phyloP scores from a whole-genome alignment of 805 yeast species.

The Metschnikowia vanudenii region DNA sequence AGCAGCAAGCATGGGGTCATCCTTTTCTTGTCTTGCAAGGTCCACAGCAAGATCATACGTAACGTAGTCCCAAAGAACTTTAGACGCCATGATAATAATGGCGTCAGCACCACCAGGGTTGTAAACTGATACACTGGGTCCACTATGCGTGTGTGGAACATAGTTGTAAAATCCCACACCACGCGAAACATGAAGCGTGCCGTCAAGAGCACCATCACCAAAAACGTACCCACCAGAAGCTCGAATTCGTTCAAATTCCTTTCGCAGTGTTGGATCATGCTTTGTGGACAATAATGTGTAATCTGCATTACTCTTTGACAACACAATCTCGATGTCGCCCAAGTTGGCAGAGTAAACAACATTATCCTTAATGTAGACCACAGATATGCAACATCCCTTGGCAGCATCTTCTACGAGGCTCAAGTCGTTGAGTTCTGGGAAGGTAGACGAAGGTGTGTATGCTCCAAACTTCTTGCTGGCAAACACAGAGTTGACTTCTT shows the following conservation, averaged over 20 bases:
- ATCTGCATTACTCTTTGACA: slow-evolving; percentile 81
- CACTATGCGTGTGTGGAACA: slow-evolving; percentile 85
- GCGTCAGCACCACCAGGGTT: slow-evolving; percentile 71
- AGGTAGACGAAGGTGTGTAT: slow-evolving; percentile 35
- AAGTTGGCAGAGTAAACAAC: slow-evolving; percentile 77
- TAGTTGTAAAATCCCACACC: slow-evolving; percentile 88
- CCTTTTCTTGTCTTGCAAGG: slow-evolving; percentile 75
- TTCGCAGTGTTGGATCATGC: slow-evolving; percentile 79
- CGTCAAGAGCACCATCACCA: slow-evolving; percentile 81
- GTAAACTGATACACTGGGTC: slow-evolving; percentile 71
- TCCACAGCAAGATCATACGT: slow-evolving; percentile 87
- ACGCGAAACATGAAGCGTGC: slow-evolving; percentile 77
- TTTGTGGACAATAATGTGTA: slow-evolving; percentile 66
- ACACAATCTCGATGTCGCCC: slow-evolving; percentile 84
- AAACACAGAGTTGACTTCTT: slow-evolving; percentile 69
- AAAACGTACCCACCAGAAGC: slow-evolving; percentile 90
- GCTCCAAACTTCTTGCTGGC: slow-evolving; percentile 44
- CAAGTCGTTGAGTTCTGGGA: slow-evolving; percentile 49
- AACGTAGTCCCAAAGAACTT: slow-evolving; percentile 80
- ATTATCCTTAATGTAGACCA: slow-evolving; percentile 71
- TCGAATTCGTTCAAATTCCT: slow-evolving; percentile 82
- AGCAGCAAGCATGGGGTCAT: slow-evolving; percentile 88
- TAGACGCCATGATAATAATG: slow-evolving; percentile 78
- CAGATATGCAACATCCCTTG: slow-evolving; percentile 84
- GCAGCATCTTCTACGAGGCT: slow-evolving; percentile 61